phyloP scores from a whole-genome alignment of 768 basidiomycete species.

The Agrocybe praecox region DNA sequence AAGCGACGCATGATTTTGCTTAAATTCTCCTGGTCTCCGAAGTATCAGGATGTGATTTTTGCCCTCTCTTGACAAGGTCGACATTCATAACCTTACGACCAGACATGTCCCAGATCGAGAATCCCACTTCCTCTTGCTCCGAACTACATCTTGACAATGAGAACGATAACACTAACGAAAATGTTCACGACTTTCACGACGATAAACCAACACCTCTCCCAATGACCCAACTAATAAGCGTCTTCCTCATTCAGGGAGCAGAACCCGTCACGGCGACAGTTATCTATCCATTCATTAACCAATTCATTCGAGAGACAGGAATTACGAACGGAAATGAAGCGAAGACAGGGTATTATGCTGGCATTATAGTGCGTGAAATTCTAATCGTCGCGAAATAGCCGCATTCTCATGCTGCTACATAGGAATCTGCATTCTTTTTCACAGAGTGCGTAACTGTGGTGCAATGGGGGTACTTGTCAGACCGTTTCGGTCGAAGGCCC shows the following conservation, averaged over 20 bases:
- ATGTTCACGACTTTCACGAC: constrained; percentile 5
- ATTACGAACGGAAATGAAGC: constrained; percentile 46
- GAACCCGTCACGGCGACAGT: constrained; percentile 48
- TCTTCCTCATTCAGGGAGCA: constrained; percentile 41
- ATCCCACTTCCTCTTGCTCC: too few relatives aligned
- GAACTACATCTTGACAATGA: not conserved
- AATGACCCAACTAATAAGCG: constrained; percentile 37
- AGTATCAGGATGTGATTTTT: too few relatives aligned
- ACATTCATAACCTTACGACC: too few relatives aligned
- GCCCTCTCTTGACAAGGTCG: too few relatives aligned
- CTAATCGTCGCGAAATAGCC: not conserved
- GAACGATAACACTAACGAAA: constrained; percentile 1
- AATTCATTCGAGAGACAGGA: constrained; percentile 46
- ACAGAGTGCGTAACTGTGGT: constrained; percentile 46
- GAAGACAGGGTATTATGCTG: constrained; percentile 51
- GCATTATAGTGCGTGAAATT: constrained; percentile 38
- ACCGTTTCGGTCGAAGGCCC: constrained; percentile 44
- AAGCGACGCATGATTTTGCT: too few relatives aligned
- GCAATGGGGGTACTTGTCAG: constrained; percentile 47
- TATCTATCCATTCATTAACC: constrained; percentile 50
- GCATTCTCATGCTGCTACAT: constrained; percentile 1
- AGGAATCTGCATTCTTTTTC: constrained; percentile 49
- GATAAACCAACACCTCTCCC: constrained; percentile 37
- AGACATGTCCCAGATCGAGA: too few relatives aligned
- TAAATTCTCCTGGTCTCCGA: too few relatives aligned